Base-by-base conservation (phyloP, 805 yeast species). In the Saturnispora dispora region DNA sequence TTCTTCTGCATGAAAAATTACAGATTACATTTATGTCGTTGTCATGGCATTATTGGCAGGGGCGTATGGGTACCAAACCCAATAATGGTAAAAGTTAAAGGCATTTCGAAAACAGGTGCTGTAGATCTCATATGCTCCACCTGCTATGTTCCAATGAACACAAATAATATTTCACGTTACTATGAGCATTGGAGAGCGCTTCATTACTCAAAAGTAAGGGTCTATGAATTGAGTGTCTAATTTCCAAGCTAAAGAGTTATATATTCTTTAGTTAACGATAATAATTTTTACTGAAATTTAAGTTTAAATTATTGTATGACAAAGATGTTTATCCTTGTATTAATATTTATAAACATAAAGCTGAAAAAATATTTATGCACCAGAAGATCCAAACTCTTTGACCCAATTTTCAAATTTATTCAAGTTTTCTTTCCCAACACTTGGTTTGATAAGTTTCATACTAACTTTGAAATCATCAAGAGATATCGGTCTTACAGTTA, bases 361-460 rank as follows among this genome's bases (percentile, higher is more conserved):
- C 23, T 40, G 9, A 15, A 40, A 39, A 9, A n/a, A 9, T 23
- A 23, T 20, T 35, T 63, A 87, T 7, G 85, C 93, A 10, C 96
- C 96, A 7, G 91, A 84, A 11, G 96, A 87, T 1, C 97, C 97
- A 65, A 80, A 91, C 60, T 79, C 73, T 25, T 71, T 64, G 2
- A 96, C 91, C 99, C 99, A 91, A 43, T 85, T 82, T 60, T 88
- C 96, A 67, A 88, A 91, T 58, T 79, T 79, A 39, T 70, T 68
- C 45, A 93, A 70, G 0, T 96, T 95, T 58, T 88, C 95, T 45
- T 73, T 72, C 5, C 91, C 83, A 5, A 93, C 98, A 60, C 95
- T 85, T 4, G 96, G 96, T 54, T 95, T 75, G 52, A 93, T 87
- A 50, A 83, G 82, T 52, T 76, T 77, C 71, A 93, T 74, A 59